phyloP scores from a whole-genome alignment of 768 basidiomycete genomes.

The Cyathus striatus region DNA sequence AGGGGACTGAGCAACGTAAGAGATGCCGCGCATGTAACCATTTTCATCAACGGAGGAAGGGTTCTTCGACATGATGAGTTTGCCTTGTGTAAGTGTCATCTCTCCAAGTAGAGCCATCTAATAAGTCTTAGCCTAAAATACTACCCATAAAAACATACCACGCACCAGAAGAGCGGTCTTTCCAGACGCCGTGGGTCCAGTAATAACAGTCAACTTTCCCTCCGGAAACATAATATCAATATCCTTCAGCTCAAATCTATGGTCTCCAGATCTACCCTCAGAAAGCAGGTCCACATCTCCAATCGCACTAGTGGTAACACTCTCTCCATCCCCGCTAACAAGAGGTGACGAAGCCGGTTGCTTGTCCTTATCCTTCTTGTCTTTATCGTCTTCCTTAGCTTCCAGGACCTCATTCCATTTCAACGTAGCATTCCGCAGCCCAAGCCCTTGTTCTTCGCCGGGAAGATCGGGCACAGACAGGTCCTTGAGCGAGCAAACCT shows the following conservation, averaged over 20 bases:
- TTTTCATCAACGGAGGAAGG: constrained; percentile 51
- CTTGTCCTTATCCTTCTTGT: not conserved
- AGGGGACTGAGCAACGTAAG: constrained; percentile 70
- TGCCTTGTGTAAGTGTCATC: constrained; percentile 47
- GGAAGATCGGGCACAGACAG: constrained; percentile 13
- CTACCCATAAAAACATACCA: constrained; percentile 1
- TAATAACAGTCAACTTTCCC: constrained; percentile 64
- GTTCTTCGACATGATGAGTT: constrained; percentile 65
- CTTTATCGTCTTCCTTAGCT: constrained; percentile 16
- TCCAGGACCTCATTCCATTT: constrained; percentile 54
- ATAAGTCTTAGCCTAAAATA: not conserved
- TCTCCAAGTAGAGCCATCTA: constrained; percentile 73
- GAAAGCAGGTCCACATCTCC: constrained; percentile 8
- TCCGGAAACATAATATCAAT: constrained; percentile 68
- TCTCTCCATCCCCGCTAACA: not conserved
- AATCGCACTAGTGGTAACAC: not conserved
- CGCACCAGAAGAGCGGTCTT: constrained; percentile 75
- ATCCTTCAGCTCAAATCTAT: constrained; percentile 63
- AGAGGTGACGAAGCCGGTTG: constrained; percentile 6
- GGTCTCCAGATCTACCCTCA: constrained; percentile 26
- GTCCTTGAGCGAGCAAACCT: constrained; percentile 52
- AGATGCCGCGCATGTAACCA: constrained; percentile 58
- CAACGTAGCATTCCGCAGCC: constrained; percentile 52
- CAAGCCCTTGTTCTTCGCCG: constrained; percentile 39
- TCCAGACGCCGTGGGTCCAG: constrained; percentile 77